phyloP scores from a whole-genome alignment of 139 green algal genomes.

The Tetratostichococcus sp. region DNA sequence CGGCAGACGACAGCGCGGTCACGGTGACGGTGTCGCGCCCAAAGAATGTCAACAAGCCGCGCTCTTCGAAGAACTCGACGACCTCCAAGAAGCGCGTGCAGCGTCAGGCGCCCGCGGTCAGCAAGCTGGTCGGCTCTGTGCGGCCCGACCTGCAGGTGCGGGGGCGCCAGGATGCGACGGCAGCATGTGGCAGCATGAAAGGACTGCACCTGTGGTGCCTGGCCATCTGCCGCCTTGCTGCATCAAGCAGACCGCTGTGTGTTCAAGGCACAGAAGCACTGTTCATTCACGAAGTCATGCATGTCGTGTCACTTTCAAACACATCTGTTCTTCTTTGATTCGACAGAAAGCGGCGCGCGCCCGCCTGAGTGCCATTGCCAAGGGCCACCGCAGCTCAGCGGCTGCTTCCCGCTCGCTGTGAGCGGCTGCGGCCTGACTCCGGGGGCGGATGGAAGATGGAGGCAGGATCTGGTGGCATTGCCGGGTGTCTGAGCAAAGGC shows the following conservation, averaged over 20 bases:
- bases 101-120: conserved; percentile 8
- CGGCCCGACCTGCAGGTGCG: conserved; percentile 45
- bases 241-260: no score
- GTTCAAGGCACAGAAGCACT: no score
- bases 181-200: no score
- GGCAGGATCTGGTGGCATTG: no score
- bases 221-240: no score
- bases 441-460: neutral
- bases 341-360: neutral
- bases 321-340: neutral
- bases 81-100: conserved; percentile 46
- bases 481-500: no score
- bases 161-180: no score
- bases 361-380: neutral
- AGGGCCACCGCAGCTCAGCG: neutral
- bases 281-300: neutral
- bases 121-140: conserved; percentile 10
- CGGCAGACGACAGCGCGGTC: conserved; percentile 22
- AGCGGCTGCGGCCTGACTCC: no score
- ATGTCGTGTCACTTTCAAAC: neutral
- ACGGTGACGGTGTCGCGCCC: conserved; percentile 19
- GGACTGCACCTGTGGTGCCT: no score
- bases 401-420: neutral
- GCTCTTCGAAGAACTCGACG: conserved; percentile 7
- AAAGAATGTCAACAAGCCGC: conserved; percentile 43